Conservation (phyloP, 805 yeast genomes). For the Barnettozyma californica region DNA sequence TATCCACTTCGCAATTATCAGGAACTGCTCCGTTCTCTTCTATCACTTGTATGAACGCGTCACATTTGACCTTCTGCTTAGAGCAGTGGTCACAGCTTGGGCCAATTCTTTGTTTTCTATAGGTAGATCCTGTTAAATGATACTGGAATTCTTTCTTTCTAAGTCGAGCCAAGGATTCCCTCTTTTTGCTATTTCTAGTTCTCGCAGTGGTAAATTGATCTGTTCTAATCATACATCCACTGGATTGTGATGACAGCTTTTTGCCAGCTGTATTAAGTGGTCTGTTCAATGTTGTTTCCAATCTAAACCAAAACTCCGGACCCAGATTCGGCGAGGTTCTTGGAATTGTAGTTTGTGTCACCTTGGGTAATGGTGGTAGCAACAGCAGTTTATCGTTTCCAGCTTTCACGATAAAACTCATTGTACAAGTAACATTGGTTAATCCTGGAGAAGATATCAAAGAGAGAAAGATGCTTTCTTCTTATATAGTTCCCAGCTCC, state of each 20-base stretch:
- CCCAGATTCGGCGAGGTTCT: not conserved
- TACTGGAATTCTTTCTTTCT: constrained; percentile 30
- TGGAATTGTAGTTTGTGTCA: not conserved
- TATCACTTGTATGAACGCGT: constrained; percentile 5
- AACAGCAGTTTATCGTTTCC: not conserved
- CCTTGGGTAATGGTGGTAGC: not conserved
- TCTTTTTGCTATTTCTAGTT: not conserved
- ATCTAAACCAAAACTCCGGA: not conserved
- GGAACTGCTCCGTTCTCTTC: not conserved
- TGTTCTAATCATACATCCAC: not conserved
- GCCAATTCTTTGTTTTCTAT: constrained; percentile 9
- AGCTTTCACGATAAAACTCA: not conserved
- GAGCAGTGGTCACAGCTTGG: constrained; percentile 10
- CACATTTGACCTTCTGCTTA: constrained; percentile 9
- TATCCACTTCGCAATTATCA: not conserved
- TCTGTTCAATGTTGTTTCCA: not conserved
- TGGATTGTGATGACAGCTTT: not conserved
- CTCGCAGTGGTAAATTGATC: not conserved
- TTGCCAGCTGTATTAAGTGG: not conserved
- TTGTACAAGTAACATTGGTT: not conserved
- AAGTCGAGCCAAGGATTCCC: not conserved
- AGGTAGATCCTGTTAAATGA: constrained; percentile 6
- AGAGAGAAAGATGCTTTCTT: not conserved
- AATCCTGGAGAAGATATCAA: not conserved
- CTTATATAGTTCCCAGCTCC: not conserved